phyloP scores from a whole-genome alignment of 192 early-diverging fungal genomes.

The Haplosporangium gracile region DNA sequence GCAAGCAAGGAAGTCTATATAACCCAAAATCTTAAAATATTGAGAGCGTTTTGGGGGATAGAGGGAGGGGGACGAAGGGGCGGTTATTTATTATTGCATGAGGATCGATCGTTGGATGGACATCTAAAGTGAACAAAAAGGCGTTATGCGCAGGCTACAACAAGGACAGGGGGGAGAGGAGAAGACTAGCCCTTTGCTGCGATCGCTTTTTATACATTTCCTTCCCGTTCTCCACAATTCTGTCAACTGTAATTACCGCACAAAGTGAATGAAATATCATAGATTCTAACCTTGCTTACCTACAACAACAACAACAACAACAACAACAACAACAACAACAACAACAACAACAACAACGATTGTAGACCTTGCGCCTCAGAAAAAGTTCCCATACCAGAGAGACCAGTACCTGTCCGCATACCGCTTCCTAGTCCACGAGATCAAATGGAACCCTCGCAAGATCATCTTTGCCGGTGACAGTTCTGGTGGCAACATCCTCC shows the following conservation, averaged over 20 bases:
- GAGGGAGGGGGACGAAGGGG: background rate
- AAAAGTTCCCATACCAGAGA: constrained; percentile 50
- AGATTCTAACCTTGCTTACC: background rate
- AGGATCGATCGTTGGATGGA: background rate
- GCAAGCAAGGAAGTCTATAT: background rate
- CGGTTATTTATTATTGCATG: background rate
- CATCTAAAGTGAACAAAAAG: constrained; percentile 32
- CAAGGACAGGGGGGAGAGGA: background rate
- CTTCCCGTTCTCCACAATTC: background rate
- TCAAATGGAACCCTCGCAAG: constrained; percentile 53
- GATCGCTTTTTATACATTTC: background rate
- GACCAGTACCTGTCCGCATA: constrained; percentile 51
- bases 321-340: background rate
- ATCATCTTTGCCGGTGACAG: constrained; percentile 54
- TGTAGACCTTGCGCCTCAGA: constrained; percentile 48
- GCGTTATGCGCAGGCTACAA: background rate
- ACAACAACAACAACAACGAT: background rate
- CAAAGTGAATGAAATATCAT: background rate
- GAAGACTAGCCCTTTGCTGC: no score
- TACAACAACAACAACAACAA: no score
- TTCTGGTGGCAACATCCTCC: constrained; percentile 37
- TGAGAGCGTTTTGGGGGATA: background rate
- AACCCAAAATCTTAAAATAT: constrained; percentile 2
- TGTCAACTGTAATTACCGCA: no score
- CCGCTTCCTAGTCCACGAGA: constrained; percentile 49